Conservation (phyloP, 139 green algal species). For the Chlorella vulgaris region DNA sequence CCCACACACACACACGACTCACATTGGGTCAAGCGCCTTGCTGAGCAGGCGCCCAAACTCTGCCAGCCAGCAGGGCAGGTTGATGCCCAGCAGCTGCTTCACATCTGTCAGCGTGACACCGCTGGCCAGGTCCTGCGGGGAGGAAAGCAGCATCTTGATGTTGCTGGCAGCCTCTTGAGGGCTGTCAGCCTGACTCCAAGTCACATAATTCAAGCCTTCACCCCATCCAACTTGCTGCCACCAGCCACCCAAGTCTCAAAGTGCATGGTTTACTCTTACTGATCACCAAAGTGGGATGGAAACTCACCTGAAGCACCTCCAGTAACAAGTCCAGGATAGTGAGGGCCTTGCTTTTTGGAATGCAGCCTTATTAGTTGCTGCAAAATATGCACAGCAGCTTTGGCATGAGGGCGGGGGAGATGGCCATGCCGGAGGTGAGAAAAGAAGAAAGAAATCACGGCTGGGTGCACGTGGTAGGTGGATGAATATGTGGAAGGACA, state of each 20-base stretch:
- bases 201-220: neutral
- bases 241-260: neutral
- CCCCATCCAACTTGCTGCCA: neutral
- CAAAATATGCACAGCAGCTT: slow-evolving; percentile 62
- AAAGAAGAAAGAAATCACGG: neutral
- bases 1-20: too few species aligned
- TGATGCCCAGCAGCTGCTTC: slow-evolving; percentile 29
- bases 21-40: slow-evolving; percentile 51
- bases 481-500: neutral
- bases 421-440: neutral
- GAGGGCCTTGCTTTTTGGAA: slow-evolving; percentile 59
- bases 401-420: slow-evolving; percentile 63
- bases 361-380: slow-evolving; percentile 26
- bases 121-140: slow-evolving; percentile 20
- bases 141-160: neutral
- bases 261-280: neutral
- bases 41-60: slow-evolving; percentile 44
- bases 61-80: slow-evolving; percentile 28
- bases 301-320: slow-evolving; percentile 54
- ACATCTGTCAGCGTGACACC: slow-evolving; percentile 9
- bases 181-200: too few species aligned
- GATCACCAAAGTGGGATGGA: neutral
- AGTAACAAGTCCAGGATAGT: slow-evolving; percentile 69
- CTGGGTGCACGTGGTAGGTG: neutral
- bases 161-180: neutral